Base-by-base conservation (phyloP, 495 filamentous ascomycete genomes). In the Geopyxis carbonaria region DNA sequence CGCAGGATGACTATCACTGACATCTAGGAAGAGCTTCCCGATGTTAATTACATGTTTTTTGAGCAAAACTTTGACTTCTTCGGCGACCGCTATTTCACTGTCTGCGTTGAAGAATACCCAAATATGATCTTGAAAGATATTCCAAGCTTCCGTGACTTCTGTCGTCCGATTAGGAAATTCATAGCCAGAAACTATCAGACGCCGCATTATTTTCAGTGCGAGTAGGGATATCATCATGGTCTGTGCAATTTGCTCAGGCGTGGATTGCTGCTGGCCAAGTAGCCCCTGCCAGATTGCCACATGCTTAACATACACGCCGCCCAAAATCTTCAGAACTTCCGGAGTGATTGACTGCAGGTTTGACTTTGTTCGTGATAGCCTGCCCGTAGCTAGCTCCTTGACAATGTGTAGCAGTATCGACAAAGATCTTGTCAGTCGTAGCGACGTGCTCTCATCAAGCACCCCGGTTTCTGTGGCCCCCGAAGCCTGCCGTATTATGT, bases 41-140 rank as follows among this genome's bases (percentile, higher is more conserved):
- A 93, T 73, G 54, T 93, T 87, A 34, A 91, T 52, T 5, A 91
- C 61, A 44, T 94, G 87, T 48, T 85, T 85, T 45, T 80, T 78
- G n/a, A 91, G 59, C 21, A 75, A 45, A n/a, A 55, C 19, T 43
- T 36, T 45, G 5, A 45, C 42, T 23, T 41, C 38, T 6, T 10
- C 27, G 8, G 6, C 24, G 27, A 23, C 28, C 6, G 22, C 4
- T 15, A 53, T 18, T 20, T 45, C 36, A 7, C 40, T 39, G 14
- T 54, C 51, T 0, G 47, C 47, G 13, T 32, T 32, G 22, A 56
- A 41, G 6, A 56, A 36, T 10, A 32, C 38, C 45, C 53, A 51
- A n/a, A 56, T 39, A 34, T 56, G 53, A n/a, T 43, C 48, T 0
- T 24, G 40, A 9, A 56, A 27, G 11, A 56, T 46, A 10, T 31